Conservation (phyloP, 768 basidiomycete species). For the Tulasnella sp. region DNA sequence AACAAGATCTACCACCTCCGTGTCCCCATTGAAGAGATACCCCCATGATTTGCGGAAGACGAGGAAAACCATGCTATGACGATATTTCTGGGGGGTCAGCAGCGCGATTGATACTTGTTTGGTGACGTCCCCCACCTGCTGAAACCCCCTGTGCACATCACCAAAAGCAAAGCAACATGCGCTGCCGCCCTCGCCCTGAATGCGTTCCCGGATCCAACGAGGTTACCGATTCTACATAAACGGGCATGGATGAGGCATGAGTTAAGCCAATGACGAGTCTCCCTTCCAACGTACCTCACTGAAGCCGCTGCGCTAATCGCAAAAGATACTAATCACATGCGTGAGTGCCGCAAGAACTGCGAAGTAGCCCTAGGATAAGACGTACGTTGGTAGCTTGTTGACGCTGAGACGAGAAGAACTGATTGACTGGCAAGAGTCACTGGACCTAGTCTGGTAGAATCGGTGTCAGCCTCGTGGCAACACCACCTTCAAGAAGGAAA, state of each 20-base stretch:
- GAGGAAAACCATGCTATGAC: slow-evolving; percentile 49
- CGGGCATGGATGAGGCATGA: background rate
- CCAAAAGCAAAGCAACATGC: slow-evolving; percentile 60
- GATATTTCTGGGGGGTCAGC: background rate
- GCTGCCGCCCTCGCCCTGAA: slow-evolving; percentile 67
- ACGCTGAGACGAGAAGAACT: slow-evolving; percentile 70
- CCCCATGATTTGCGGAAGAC: slow-evolving; percentile 64
- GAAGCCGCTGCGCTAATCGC: slow-evolving; percentile 70
- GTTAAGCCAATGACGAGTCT: background rate
- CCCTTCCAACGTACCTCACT: slow-evolving; percentile 54
- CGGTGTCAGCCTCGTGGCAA: slow-evolving; percentile 28
- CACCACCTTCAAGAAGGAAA: slow-evolving; percentile 8
- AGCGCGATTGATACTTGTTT: background rate
- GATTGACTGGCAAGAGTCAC: slow-evolving; percentile 82
- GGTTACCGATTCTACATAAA: slow-evolving; percentile 69
- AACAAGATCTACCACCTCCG: slow-evolving; percentile 55
- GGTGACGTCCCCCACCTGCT: slow-evolving; percentile 48
- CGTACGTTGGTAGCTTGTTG: slow-evolving; percentile 76
- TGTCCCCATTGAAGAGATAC: slow-evolving; percentile 66
- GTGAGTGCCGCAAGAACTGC: background rate
- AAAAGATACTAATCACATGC: slow-evolving; percentile 12
- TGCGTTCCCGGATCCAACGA: slow-evolving; percentile 75
- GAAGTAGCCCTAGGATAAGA: slow-evolving; percentile 43
- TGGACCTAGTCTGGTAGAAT: slow-evolving; percentile 62
- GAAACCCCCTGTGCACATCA: slow-evolving; percentile 57